A percentile compares a stretch with the other conserved stretches of the same genome.
Conservation (phyloP, 2,329 filamentous ascomycete genomes). For the Sclerotinia borealis region DNA sequence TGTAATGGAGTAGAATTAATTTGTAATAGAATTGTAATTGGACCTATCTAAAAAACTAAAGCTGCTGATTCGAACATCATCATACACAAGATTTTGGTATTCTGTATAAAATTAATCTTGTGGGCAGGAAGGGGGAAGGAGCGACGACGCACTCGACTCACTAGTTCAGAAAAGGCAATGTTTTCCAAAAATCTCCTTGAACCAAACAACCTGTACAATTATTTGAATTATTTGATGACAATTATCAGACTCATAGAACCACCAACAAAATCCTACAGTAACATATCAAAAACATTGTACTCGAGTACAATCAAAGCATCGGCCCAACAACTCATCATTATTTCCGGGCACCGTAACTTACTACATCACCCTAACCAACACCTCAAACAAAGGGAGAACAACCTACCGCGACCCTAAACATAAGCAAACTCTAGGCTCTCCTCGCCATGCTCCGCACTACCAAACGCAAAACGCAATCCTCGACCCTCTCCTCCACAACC, state of each 20-base stretch:
- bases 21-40: not conserved
- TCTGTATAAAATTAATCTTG: not conserved
- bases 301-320: not conserved
- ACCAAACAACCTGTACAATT: not conserved
- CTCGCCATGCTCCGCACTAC: conserved; percentile 6
- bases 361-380: not conserved
- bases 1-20: not conserved
- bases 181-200: not conserved
- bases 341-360: conserved; percentile 5
- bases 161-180: not conserved
- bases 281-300: not conserved
- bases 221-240: not conserved
- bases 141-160: not conserved
- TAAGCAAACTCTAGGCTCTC: not conserved
- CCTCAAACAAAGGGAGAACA: not conserved
- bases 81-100: not conserved
- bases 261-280: not conserved
- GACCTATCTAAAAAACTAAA: not conserved
- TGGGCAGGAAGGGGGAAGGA: not conserved
- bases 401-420: not conserved
- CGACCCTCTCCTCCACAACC: not conserved
- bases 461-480: conserved; percentile 7
- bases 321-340: not conserved
- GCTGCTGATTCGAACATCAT: not conserved
- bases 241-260: not conserved